Evolutionary conservation across 1,284 basidiomycete genomes (phyloP), one percentile per base, ranked within the genome.

Genomic region (Cutaneotrichosporon sp.): DNA sequence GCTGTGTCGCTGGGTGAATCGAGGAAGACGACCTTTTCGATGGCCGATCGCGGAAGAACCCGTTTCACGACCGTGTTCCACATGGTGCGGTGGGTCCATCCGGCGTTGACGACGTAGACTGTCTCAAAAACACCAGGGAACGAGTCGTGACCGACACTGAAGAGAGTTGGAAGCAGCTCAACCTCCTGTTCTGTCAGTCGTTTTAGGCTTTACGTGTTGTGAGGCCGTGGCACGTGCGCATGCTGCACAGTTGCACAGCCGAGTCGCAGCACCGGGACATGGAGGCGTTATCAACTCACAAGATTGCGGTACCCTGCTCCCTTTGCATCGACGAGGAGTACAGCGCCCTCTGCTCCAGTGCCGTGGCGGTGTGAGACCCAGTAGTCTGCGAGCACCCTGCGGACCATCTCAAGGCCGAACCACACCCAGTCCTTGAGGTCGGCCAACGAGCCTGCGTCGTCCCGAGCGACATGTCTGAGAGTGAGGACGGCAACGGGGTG

Each of bases 41-140:
- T 64, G 2, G 78, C 76, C 21, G 74, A 71, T 44, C 68, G 65
- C 0, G 78, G 78, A 1, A 80, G 54, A 7, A 79, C 64, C 4
- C 76, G 69, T 51, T 77, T 77, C 55, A 78, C 64, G 36, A 78
- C 67, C 10, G 52, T 54, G 26, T 69, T 69, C 79, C 79, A 80
- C 64, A 79, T 75, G 18, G 74, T 73, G 8, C 75, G 65, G 44
- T 78, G 77, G 4, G 76, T 72, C 79, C 79, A 80, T 15, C 77
- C 75, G 18, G 76, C 77, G 62, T 79, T 77, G 49, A 78, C 63
- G 14, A 80, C 65, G 60, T 75, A 77, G 43, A 79, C 73, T 3
- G 60, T 59, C 23, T 70, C 67, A 42, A 76, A 66, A 36, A 73
- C 55, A 1, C 73, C 72, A 1, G 76, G 75, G 52, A 73, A 77